Evolutionary conservation across 176 grass and related monocot genomes (phyloP), one percentile per base, ranked within the genome.

Genomic region (Musa acuminata): DNA sequence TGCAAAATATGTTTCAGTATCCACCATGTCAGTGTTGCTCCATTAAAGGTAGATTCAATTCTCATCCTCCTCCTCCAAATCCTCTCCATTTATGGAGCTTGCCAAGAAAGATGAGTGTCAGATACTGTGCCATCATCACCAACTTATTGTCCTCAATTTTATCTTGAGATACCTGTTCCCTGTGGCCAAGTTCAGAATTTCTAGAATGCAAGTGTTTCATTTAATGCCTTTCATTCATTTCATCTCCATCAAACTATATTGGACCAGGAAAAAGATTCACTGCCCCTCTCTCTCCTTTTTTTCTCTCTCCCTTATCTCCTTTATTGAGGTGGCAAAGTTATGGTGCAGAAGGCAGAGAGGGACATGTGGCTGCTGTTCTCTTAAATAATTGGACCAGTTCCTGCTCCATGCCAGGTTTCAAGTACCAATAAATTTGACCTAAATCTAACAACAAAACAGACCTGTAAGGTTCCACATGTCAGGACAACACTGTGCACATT

Each of bases 201-300:
- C 9, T 21, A n/a, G 35, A 68, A 17, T 16, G 7, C 66, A 0
- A 4, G 67, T 20, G 67, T 19, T 43, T 43, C 16, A 70, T 50
- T 70, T 19, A 21, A 70, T 70, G 49, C 43, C 63, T 6, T 13
- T 0, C 63, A 29, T 65, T 65, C 63, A 25, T 27, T 29, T 26
- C 14, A 51, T 70, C 43, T 51, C 51, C 67, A 11, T 14, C 67
- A 35, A 20, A 21, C 43, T 50, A 51, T 12, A 50, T 21, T 70
- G 48, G 67, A 50, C 43, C 67, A 70, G 16, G 67, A 70, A 51
- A 70, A 70, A 70, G 67, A 70, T 70, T 51, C 67, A 70, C 21
- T 11, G 0, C 29, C 27, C 27, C 13, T 48, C 14, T 29, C 35
- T 27, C 26, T 43, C 35, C 35, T 43, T 43, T 43, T 43, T 43